Percentiles rank a stretch among this genome's conserved stretches.
Evolutionary conservation across 176 grass and related monocot species (phyloP).

Genomic region (Dendrocalamus sinicus): DNA sequence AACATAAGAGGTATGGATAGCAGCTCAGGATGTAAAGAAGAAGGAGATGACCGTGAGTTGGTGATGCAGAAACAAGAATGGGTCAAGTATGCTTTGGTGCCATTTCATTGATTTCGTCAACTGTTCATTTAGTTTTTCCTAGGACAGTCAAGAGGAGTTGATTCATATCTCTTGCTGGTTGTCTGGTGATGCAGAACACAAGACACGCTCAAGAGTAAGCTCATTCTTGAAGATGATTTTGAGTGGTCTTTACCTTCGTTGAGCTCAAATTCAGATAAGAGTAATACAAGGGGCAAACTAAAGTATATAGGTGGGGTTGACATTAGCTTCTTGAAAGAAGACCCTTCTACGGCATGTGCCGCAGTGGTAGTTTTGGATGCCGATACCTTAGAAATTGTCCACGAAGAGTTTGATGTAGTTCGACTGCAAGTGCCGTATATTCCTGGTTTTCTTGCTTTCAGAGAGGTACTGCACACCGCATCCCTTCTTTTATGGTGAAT

Average conservation of each 20-base stretch:
- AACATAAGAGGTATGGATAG: constrained; percentile 38
- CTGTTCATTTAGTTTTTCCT: background rate
- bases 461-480: constrained; percentile 53
- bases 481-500: background rate
- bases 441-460: constrained; percentile 96
- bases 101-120: background rate
- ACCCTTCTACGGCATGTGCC: constrained; percentile 65
- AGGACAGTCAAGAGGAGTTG: background rate
- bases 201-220: constrained; percentile 67
- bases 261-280: constrained; percentile 36
- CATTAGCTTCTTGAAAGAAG: constrained; percentile 88
- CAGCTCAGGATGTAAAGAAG: background rate
- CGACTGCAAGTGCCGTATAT: constrained; percentile 77
- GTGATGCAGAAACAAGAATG: constrained; percentile 55
- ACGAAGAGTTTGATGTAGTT: constrained; percentile 77
- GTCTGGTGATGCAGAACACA: constrained; percentile 57
- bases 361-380: constrained; percentile 73
- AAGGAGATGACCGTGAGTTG: constrained; percentile 33
- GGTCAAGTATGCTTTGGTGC: constrained; percentile 37
- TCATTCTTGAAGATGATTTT: constrained; percentile 73
- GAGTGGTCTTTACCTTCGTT: constrained; percentile 55
- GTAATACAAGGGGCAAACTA: constrained; percentile 28
- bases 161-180: constrained; percentile 1
- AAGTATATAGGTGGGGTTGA: constrained; percentile 81
- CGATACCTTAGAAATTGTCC: constrained; percentile 66